Evolutionary conservation across 352 stramenopile species (phyloP).

Genomic region (Albugo laibachii): DNA sequence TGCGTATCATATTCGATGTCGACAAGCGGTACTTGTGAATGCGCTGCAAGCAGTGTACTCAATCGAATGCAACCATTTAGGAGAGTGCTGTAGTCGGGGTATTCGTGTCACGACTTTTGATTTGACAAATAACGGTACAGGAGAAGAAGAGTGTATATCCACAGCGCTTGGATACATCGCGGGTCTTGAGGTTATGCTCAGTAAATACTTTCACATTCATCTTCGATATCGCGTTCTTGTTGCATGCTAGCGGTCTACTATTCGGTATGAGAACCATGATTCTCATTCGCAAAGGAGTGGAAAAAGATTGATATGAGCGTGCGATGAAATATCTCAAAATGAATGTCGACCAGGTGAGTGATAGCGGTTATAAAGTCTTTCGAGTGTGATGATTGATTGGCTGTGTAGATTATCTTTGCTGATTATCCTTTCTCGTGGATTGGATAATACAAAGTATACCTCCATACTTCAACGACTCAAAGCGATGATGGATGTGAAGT

Average conservation of each 20-base stretch:
- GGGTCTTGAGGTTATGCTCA: constrained; percentile 9
- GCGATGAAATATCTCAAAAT: constrained; percentile 7
- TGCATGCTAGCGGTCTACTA: constrained; percentile 4
- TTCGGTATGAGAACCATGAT: constrained; percentile 6
- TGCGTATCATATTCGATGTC: constrained; percentile 5
- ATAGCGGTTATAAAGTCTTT: neutral
- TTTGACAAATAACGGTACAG: constrained; percentile 3
- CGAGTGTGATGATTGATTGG: neutral
- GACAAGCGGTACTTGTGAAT: constrained; percentile 4
- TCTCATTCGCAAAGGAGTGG: constrained; percentile 1
- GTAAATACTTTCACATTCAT: constrained; percentile 9
- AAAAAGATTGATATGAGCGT: constrained; percentile 9
- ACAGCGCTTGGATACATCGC: constrained; percentile 9
- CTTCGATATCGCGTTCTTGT: constrained; percentile 7
- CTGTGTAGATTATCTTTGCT: constrained; percentile 3
- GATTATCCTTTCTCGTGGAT: too few relatives aligned
- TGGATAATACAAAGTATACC: constrained; percentile 2
- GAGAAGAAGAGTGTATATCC: constrained; percentile 9
- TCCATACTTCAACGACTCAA: constrained; percentile 7
- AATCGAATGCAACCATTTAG: constrained; percentile 5
- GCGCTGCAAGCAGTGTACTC: constrained; percentile 7
- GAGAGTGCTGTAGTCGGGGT: constrained; percentile 7
- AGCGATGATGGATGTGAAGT: constrained; percentile 4
- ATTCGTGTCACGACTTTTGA: constrained; percentile 7
- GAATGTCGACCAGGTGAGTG: constrained; percentile 7